phyloP scores from a whole-genome alignment of 305 asterid genomes.

The Fraxinus sp. region DNA sequence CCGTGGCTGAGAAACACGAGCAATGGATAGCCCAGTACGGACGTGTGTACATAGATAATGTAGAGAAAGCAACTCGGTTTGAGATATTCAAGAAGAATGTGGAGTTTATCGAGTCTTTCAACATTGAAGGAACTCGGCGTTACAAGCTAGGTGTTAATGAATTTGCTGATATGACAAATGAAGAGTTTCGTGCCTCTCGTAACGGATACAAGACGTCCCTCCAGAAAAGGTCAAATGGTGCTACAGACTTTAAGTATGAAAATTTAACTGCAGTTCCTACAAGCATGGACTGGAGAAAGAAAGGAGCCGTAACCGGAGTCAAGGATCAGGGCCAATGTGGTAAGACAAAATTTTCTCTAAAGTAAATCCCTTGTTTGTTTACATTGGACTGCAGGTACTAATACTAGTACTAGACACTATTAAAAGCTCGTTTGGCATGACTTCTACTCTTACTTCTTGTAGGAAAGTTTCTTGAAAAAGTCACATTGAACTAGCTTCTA shows the following conservation, averaged over 20 bases:
- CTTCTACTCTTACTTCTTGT: background rate
- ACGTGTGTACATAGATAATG: background rate
- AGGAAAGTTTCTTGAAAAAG: background rate
- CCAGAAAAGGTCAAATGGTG: background rate
- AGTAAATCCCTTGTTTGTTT: background rate
- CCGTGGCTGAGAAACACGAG: slow-evolving; percentile 16
- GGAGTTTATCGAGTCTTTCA: slow-evolving; percentile 10
- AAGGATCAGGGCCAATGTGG: slow-evolving; percentile 21
- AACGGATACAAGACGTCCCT: slow-evolving; percentile 8
- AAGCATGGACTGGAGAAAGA: slow-evolving; percentile 15
- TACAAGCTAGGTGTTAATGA: slow-evolving; percentile 2
- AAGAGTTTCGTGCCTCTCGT: slow-evolving; percentile 4
- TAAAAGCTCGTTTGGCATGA: background rate
- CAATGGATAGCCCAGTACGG: slow-evolving; percentile 7
- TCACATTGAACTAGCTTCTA: background rate
- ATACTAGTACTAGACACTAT: background rate
- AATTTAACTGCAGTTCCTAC: background rate
- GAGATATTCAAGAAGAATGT: slow-evolving; percentile 20
- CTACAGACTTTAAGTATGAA: background rate
- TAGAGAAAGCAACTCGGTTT: slow-evolving; percentile 8
- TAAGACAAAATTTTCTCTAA: background rate
- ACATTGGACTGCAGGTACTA: background rate
- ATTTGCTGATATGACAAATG: slow-evolving; percentile 7
- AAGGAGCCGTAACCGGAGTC: slow-evolving; percentile 22
- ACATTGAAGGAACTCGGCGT: background rate